These are phyloP conservation scores for Plectranthus barbatus DNA, from an alignment of 257 asterid species.

Conservation along the genomic window DNA sequence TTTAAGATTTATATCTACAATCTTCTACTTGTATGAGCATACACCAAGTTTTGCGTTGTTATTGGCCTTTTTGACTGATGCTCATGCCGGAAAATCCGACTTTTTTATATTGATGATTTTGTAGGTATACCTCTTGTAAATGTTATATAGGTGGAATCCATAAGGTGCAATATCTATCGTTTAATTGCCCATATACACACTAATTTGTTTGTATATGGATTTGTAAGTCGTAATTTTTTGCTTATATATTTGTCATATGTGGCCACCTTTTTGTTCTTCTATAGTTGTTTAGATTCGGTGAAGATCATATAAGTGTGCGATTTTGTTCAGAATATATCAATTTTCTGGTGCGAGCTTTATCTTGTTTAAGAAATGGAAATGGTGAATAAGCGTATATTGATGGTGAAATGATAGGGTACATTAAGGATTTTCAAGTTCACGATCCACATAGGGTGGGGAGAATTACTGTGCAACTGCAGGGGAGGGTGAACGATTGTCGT, in stretches of 20 bases:
- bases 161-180: neutral
- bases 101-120: conserved; percentile 1
- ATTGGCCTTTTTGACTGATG: neutral
- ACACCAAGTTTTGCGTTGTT: neutral
- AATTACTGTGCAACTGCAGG: conserved; percentile 76
- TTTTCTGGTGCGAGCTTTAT: neutral
- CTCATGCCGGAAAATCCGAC: neutral
- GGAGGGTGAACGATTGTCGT: conserved; percentile 85
- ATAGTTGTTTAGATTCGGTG: neutral
- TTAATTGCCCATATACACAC: neutral
- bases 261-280: neutral
- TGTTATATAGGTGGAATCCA: neutral
- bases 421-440: conserved; percentile 69
- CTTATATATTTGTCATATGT: neutral
- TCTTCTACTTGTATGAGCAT: neutral
- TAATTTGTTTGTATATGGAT: neutral
- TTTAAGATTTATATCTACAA: neutral
- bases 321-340: too few relatives aligned
- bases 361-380: neutral
- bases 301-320: neutral
- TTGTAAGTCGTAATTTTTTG: neutral
- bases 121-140: neutral
- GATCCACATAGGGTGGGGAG: conserved; percentile 80
- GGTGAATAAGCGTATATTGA: conserved; percentile 11
- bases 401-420: conserved; percentile 55